Percentiles rank a stretch among this genome's conserved stretches.
Conservation (phyloP, 2,329 filamentous ascomycete species). For the Didymella glomerata region DNA sequence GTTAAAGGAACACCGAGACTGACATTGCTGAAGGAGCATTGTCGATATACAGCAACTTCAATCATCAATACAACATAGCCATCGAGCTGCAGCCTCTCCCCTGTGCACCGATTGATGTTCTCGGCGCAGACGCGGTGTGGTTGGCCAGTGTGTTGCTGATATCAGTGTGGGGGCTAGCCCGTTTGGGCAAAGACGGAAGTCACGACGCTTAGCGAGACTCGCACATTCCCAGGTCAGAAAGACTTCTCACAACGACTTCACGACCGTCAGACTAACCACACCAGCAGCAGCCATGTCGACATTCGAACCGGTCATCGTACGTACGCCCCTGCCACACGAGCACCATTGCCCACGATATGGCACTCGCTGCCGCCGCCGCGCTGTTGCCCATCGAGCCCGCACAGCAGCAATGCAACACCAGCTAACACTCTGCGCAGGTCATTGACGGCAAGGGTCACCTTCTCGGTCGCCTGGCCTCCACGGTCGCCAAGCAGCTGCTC, state of each 20-base stretch:
- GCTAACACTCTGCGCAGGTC: slow-evolving; percentile 61
- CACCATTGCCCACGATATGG: slow-evolving; percentile 12
- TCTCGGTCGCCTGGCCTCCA: slow-evolving; percentile 97
- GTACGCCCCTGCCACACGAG: slow-evolving; percentile 48
- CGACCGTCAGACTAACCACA: slow-evolving; percentile 37
- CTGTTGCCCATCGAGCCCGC: slow-evolving; percentile 14
- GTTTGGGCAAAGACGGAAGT: neutral
- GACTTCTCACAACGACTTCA: too few relatives aligned
- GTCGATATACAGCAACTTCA: neutral
- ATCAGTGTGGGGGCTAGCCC: slow-evolving; percentile 12
- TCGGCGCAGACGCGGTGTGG: neutral
- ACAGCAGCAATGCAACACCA: slow-evolving; percentile 23
- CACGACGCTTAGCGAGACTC: slow-evolving; percentile 6
- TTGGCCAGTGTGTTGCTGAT: neutral
- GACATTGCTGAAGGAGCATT: neutral
- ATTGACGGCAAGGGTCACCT: slow-evolving; percentile 99
- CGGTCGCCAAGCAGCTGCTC: slow-evolving; percentile 98
- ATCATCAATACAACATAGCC: neutral
- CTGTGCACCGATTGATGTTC: neutral
- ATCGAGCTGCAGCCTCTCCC: neutral
- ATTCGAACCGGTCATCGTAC: slow-evolving; percentile 71
- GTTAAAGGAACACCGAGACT: neutral
- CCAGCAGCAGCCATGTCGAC: slow-evolving; percentile 66
- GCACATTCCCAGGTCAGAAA: slow-evolving; percentile 3
- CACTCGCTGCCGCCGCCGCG: slow-evolving; percentile 23